Evolutionary conservation across 139 green algal genomes (phyloP), one percentile per base, ranked within the genome.

Genomic region (Protoeuglena noctilucae): DNA sequence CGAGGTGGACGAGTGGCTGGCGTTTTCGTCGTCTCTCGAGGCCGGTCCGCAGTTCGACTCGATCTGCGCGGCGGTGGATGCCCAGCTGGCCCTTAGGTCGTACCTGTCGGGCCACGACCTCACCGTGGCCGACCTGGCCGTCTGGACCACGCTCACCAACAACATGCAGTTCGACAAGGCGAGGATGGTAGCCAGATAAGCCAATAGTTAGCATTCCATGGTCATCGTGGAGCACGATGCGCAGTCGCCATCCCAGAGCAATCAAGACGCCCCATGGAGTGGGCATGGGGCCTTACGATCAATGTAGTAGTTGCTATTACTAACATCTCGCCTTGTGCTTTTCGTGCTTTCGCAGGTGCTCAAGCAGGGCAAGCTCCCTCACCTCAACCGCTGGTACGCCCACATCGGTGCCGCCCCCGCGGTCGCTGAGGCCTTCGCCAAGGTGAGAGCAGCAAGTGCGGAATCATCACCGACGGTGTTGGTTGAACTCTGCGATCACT

Each of bases 351-450:
- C 48, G 5, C 48, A 82, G 70, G 50, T 86, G 25, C 65, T 65
- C 25, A 66, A 63, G 34, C 39, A 24, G 4, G 64, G 66, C 28
- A 55, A 56, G 18, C 55, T 80, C 16, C 67, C 76, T 0, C 81
- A 95, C 73, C 67, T 95, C 22, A 57, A 60, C 5, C 77, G 87
- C 56, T 95, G 85, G 85, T 89, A 78, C 45, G 66, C 81, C 39
- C 66, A 75, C 63, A 34, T 82, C 27, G 34, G 54, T 7, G 51
- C 51, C 24, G n/a, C 71, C 25, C 69, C 80, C 3, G 57, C 59
- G 23, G 63, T 80, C 9, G 31, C 54, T 19, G 71, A 64, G 4
- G 63, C 77, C 0, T 60, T 68, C 4, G 74, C 73, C n/a, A n/a
- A n/a, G n/a, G n/a, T n/a, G n/a, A n/a, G n/a, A n/a, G n/a, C n/a